Percentiles rank a stretch among this genome's conserved stretches.
Evolutionary conservation across 192 early-diverging fungal genomes (phyloP).

Genomic region (Backusella mclennaniae): DNA sequence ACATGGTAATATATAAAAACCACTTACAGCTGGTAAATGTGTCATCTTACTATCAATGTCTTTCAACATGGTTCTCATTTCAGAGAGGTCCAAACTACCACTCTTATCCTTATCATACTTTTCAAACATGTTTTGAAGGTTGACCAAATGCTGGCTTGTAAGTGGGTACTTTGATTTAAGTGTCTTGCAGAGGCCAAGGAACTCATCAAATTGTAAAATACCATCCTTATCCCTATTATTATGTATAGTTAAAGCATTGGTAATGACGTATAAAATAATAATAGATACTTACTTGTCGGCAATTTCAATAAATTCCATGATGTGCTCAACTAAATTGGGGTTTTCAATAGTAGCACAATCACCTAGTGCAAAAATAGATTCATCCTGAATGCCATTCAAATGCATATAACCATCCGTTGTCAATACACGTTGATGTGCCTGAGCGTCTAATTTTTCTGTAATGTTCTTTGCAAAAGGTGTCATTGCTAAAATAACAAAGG

Average conservation of each 20-base stretch:
- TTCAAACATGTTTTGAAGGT: slow-evolving; percentile 43
- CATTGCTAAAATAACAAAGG: slow-evolving; percentile 35
- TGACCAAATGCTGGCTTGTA: slow-evolving; percentile 51
- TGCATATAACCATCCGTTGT: slow-evolving; percentile 55
- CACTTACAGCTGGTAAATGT: slow-evolving; percentile 49
- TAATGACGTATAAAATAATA: no score
- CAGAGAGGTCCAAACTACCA: slow-evolving; percentile 49
- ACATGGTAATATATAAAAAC: slow-evolving; percentile 8
- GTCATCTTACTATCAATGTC: slow-evolving; percentile 55
- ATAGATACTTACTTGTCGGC: slow-evolving; percentile 37
- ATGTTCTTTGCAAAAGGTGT: slow-evolving; percentile 52
- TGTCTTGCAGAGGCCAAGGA: slow-evolving; percentile 36
- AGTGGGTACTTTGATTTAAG: slow-evolving; percentile 49
- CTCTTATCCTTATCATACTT: slow-evolving; percentile 51
- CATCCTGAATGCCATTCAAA: slow-evolving; percentile 51
- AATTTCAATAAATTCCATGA: slow-evolving; percentile 46
- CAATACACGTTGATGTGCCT: slow-evolving; percentile 60
- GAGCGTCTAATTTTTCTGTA: slow-evolving; percentile 44
- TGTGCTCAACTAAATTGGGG: slow-evolving; percentile 51
- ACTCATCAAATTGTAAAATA: slow-evolving; percentile 50
- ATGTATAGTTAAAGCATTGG: background rate
- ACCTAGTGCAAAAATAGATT: slow-evolving; percentile 63
- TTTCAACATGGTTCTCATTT: slow-evolving; percentile 45
- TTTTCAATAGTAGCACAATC: slow-evolving; percentile 74
- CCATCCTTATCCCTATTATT: slow-evolving; percentile 41